Evolutionary conservation across 192 early-diverging fungal species (phyloP), one percentile per base, ranked within the genome.

Genomic region (Linnemannia elongata): DNA sequence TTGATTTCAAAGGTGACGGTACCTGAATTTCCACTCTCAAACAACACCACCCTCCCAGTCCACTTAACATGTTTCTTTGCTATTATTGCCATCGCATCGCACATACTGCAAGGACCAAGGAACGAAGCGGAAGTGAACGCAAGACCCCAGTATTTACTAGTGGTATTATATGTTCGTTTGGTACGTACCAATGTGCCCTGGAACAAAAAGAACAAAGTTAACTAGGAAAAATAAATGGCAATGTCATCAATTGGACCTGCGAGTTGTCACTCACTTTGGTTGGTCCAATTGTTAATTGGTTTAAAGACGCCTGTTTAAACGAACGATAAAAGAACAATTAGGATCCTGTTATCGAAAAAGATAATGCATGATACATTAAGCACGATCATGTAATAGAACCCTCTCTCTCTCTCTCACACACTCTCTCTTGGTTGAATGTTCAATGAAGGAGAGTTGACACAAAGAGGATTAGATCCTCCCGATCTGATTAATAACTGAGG

Each of bases 231-330:
- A 45, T 13, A 45, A 45, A 45, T 13, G n/a, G 12, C n/a, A n/a
- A 6, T 3, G 10, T 13, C 24, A 30, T 35, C 8, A 66, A 66
- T 66, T 66, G 60, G 60, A n/a, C 10, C 60, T 66, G n/a, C 55
- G 10, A 27, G 24, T 12, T 60, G n/a, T 10, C 6, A 4, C n/a
- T 66, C 60, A 39, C 13, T 35, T 66, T 66, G 60, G 60, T 66
- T 66, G 60, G 60, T 66, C 60, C 60, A 66, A 35, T 66, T 66
- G 60, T 33, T 66, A 66, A 66, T 66, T 66, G 60, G 30, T 15
- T 15, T 30, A 30, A 60, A n/a, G 30, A 33, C 7, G 24, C 9
- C 55, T 27, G 2, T 30, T 66, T 66, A 12, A 66, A 13, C 30
- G 24, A 66, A 30, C 60, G 60, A 63, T 30, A 15, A 52, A 17